phyloP scores from a whole-genome alignment of 2,329 filamentous ascomycete species.

The Clarireedia monteithiana region DNA sequence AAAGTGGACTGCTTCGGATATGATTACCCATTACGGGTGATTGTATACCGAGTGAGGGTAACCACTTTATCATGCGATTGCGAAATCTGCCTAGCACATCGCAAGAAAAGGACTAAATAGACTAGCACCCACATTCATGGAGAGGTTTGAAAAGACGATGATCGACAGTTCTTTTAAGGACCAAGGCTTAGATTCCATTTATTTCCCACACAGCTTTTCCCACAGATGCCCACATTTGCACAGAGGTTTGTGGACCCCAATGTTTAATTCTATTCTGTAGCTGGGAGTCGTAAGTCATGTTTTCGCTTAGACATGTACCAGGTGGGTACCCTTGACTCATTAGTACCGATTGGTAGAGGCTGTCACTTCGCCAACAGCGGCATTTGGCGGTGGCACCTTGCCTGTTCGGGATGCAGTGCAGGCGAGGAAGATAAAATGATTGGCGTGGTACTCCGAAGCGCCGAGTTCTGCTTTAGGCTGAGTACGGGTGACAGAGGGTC shows the following conservation, averaged over 20 bases:
- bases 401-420: neutral
- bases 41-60: neutral
- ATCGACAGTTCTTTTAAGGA: neutral
- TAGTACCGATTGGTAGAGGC: neutral
- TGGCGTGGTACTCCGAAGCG: neutral
- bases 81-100: neutral
- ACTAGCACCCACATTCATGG: slow-evolving; percentile 1
- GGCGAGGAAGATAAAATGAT: neutral
- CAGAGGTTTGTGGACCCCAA: neutral
- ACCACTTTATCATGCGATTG: neutral
- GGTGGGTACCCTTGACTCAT: neutral
- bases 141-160: neutral
- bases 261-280: neutral
- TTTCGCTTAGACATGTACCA: neutral
- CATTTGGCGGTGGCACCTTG: neutral
- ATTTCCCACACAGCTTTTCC: neutral
- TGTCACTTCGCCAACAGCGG: neutral
- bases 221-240: no score
- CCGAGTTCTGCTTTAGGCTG: neutral
- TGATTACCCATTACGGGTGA: slow-evolving; percentile 2
- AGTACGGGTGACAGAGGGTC: neutral
- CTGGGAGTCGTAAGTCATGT: neutral
- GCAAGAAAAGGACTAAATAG: neutral
- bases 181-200: neutral
- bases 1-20: slow-evolving; percentile 7